Conservation (phyloP, 495 filamentous ascomycete species). For the Rostrohypoxylon terebratum region DNA sequence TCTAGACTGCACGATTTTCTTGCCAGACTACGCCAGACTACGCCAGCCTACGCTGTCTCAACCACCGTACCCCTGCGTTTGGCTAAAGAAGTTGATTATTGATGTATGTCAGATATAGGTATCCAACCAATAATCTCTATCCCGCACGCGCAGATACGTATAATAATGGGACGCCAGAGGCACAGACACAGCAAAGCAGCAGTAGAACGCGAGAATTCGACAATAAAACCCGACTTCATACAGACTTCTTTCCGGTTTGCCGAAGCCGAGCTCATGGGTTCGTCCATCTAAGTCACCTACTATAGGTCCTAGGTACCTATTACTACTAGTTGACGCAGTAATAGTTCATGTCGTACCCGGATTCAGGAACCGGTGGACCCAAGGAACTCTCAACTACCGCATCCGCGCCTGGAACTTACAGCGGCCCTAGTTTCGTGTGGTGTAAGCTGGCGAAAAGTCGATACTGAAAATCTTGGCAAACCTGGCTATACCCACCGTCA, state of each 20-base stretch:
- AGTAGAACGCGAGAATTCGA: constrained; percentile 14
- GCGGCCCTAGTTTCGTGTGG: not conserved
- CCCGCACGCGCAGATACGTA: not conserved
- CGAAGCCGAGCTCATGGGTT: constrained; percentile 25
- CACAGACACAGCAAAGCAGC: constrained; percentile 5
- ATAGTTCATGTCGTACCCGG: constrained; percentile 3
- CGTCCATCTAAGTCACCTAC: constrained; percentile 2
- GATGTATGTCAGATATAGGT: constrained; percentile 24
- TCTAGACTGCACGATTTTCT: constrained; percentile 2
- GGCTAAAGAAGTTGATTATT: not conserved
- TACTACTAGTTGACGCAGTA: too few species aligned
- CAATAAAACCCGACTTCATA: constrained; percentile 13
- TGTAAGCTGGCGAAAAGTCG: constrained; percentile 2
- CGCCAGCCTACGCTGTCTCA: not conserved
- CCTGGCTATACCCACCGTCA: constrained; percentile 17
- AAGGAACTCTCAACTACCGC: constrained; percentile 14
- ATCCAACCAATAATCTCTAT: constrained; percentile 3
- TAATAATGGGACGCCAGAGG: not conserved
- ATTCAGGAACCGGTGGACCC: constrained; percentile 35
- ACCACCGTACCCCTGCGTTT: constrained; percentile 2
- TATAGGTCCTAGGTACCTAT: too few species aligned
- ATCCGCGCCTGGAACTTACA: constrained; percentile 6
- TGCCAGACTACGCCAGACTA: too few species aligned
- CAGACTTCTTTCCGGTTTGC: constrained; percentile 15
- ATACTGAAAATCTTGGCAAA: constrained; percentile 3